Percentiles rank a stretch among this genome's conserved stretches.
phyloP scores from a whole-genome alignment of 768 basidiomycete species.

The Mycena vitilis region DNA sequence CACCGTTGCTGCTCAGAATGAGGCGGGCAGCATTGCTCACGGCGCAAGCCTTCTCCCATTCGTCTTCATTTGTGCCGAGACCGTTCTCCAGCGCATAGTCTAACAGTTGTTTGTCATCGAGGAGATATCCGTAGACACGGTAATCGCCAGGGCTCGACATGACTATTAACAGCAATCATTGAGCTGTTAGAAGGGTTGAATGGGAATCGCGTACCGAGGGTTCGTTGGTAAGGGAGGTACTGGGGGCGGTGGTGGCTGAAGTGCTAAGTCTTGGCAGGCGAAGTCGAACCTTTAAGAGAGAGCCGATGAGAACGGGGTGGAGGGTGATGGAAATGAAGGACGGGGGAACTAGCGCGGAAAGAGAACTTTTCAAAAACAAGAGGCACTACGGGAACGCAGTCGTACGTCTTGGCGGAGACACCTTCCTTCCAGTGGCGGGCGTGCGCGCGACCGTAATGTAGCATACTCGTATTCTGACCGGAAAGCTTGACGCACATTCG shows the following conservation, averaged over 20 bases:
- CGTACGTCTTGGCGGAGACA: too few relatives aligned
- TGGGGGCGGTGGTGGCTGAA: neutral
- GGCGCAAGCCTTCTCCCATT: neutral
- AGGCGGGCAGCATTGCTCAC: neutral
- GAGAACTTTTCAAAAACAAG: too few relatives aligned
- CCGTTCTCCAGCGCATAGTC: neutral
- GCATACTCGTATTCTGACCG: too few relatives aligned
- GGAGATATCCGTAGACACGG: neutral
- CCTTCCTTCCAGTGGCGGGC: too few relatives aligned
- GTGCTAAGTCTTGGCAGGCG: too few relatives aligned
- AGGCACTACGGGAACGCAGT: too few relatives aligned
- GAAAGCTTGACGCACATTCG: too few relatives aligned
- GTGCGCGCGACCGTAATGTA: too few relatives aligned
- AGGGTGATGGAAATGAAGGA: too few relatives aligned
- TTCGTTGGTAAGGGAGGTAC: too few relatives aligned
- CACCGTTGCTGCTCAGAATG: neutral
- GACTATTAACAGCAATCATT: neutral
- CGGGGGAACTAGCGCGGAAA: too few relatives aligned
- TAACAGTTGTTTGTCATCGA: neutral
- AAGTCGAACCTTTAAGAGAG: neutral
- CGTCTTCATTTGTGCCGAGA: slow-evolving; percentile 5
- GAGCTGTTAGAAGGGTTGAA: neutral
- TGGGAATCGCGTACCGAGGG: neutral
- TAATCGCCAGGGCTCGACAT: neutral
- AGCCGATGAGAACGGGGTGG: too few relatives aligned